Evolutionary conservation across 2,329 filamentous ascomycete genomes (phyloP).

Genomic region (Sarocladium brachiariae): DNA sequence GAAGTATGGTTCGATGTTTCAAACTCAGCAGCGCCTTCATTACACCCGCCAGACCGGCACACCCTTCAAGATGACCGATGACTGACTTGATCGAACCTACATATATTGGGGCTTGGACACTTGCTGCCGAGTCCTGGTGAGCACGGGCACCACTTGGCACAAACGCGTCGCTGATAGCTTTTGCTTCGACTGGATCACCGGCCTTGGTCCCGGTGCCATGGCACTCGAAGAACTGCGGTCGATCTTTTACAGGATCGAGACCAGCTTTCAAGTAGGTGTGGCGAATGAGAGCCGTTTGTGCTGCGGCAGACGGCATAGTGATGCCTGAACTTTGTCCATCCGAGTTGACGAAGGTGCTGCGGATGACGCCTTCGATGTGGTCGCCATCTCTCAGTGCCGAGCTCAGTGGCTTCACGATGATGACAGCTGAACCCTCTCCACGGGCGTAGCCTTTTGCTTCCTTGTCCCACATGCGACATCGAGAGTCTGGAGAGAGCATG

Average conservation of each 20-base stretch:
- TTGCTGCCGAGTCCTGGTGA: not conserved
- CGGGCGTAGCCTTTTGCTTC: constrained; percentile 57
- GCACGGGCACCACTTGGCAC: not conserved
- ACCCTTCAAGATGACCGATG: constrained; percentile 46
- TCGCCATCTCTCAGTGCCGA: constrained; percentile 54
- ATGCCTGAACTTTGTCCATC: constrained; percentile 49
- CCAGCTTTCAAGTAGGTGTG: constrained; percentile 38
- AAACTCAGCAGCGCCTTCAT: constrained; percentile 45
- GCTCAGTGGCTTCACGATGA: constrained; percentile 52
- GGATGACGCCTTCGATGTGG: constrained; percentile 47
- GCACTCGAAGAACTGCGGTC: constrained; percentile 49
- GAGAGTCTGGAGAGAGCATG: not conserved
- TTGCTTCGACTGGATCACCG: constrained; percentile 44
- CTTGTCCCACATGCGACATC: constrained; percentile 43
- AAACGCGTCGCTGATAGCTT: constrained; percentile 39
- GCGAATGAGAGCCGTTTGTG: constrained; percentile 44
- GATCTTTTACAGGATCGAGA: constrained; percentile 27
- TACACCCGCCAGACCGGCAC: constrained; percentile 43
- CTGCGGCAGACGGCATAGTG: constrained; percentile 47
- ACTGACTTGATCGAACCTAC: constrained; percentile 50
- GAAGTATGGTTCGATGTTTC: constrained; percentile 44
- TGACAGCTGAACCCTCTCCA: constrained; percentile 53
- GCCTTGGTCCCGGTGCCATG: constrained; percentile 55
- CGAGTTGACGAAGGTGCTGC: constrained; percentile 45
- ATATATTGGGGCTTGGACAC: constrained; percentile 13